Evolutionary conservation across 768 basidiomycete genomes (phyloP).

Genomic region (Trametes meyenii): DNA sequence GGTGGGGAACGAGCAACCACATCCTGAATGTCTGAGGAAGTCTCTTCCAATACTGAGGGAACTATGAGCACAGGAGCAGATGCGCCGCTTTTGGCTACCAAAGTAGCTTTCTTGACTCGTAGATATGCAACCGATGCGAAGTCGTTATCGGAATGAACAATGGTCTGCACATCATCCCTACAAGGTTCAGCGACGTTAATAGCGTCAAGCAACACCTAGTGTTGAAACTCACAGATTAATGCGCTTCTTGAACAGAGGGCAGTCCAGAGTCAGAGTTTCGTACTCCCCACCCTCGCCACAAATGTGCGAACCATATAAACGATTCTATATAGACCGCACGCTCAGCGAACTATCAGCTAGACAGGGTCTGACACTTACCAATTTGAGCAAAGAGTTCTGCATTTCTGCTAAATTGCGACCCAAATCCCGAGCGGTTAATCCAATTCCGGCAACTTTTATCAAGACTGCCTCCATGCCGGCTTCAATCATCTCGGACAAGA

Average conservation of each 20-base stretch:
- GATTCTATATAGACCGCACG: slow-evolving; percentile 53
- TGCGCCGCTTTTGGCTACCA: slow-evolving; percentile 55
- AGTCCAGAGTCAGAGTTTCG: slow-evolving; percentile 90
- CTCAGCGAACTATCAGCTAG: background rate
- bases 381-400: slow-evolving; percentile 66
- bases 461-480: slow-evolving; percentile 79
- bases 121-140: slow-evolving; percentile 93
- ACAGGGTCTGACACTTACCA: slow-evolving; percentile 50
- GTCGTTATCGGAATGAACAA: slow-evolving; percentile 78
- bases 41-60: slow-evolving; percentile 58
- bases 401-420: slow-evolving; percentile 76
- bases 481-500: slow-evolving; percentile 85
- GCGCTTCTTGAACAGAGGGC: slow-evolving; percentile 80
- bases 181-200: background rate
- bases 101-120: slow-evolving; percentile 67
- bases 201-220: background rate
- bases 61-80: slow-evolving; percentile 32
- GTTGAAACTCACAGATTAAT: slow-evolving; percentile 63
- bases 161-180: slow-evolving; percentile 64
- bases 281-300: slow-evolving; percentile 99
- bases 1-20: background rate
- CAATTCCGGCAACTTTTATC: slow-evolving; percentile 96
- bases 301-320: slow-evolving; percentile 84
- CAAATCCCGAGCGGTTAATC: slow-evolving; percentile 76
- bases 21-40: slow-evolving; percentile 31